These are phyloP conservation scores for Eimeria sp. DNA, from an alignment of 169 alveolate genomes.

Conservation along the genomic window DNA sequence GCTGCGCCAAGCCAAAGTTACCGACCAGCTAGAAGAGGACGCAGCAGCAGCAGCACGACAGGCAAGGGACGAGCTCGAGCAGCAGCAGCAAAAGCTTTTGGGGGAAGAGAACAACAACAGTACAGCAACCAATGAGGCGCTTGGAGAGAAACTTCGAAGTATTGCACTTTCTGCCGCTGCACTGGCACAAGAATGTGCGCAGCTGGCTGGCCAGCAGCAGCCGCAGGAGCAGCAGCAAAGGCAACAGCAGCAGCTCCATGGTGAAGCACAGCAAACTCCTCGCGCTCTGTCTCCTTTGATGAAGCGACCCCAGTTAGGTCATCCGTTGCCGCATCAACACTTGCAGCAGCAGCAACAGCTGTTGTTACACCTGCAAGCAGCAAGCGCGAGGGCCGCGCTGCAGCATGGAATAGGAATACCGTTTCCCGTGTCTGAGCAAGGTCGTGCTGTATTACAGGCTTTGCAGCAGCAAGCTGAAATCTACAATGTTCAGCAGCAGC, in stretches of 20 bases:
- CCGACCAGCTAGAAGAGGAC: constrained; percentile 47
- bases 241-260: constrained; percentile 49
- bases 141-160: constrained; percentile 21
- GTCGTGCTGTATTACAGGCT: constrained; percentile 69
- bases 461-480: constrained; percentile 74
- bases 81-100: constrained; percentile 56
- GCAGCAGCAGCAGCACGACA: constrained; percentile 65
- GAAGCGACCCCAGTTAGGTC: constrained; percentile 49
- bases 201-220: constrained; percentile 62
- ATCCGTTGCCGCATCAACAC: constrained; percentile 65
- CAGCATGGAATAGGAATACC: constrained; percentile 51
- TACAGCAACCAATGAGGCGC: constrained; percentile 8
- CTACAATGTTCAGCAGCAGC: constrained; percentile 58
- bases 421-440: constrained; percentile 55
- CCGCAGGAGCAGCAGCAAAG: constrained; percentile 36
- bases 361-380: constrained; percentile 67
- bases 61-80: constrained; percentile 61
- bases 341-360: constrained; percentile 71
- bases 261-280: constrained; percentile 43
- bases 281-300: constrained; percentile 29
- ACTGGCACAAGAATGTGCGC: constrained; percentile 57
- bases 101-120: constrained; percentile 43
- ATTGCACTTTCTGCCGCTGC: constrained; percentile 68
- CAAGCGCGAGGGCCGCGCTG: constrained; percentile 72
- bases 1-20: constrained; percentile 58